Evolutionary conservation across 2,329 filamentous ascomycete species (phyloP), one percentile per base, ranked within the genome.

Genomic region (Colletotrichum sp.): DNA sequence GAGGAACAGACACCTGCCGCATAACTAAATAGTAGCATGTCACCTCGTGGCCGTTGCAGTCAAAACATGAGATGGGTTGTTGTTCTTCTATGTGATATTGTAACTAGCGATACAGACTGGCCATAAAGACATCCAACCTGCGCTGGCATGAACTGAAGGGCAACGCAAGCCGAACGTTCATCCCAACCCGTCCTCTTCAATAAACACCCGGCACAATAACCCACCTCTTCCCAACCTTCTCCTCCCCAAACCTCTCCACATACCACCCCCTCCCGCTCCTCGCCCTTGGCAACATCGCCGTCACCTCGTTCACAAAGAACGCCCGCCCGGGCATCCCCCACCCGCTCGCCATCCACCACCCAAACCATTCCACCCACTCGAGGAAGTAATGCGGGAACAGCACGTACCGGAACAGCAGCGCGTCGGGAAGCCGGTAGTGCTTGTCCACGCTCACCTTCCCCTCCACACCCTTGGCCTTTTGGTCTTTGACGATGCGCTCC

Each of bases 301-400:
- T 86, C 67, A 99, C 86, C 86, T 98, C 96, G 83, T 98, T 99
- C 64, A 98, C 78, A 60, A 98, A 81, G 82, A 99, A 99, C 67
- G 90, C 91, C 81, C 96, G 88, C 28, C 95, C 96, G 1, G 97
- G 96, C 64, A 92, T 87, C 82, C 93, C 95, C 86, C 88, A 90
- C 2, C 92, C 93, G 72, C 93, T 90, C 79, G 94, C 90, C 84
- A 98, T 90, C 88, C 94, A 96, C 84, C 96, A 99, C 0, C 97
- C 97, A 5, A 90, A 84, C 97, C 97, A 99, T 88, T 99, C 97
- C 69, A 98, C 84, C 97, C 97, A 99, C 87, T 99, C 97, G 82
- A 94, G 94, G n/a, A 98, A 89, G 84, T 98, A 99, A 84, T 99
- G 97, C 79, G 97, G 96, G 84, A 94, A 98, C 75, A 99, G 89